Evolutionary conservation across 2,329 filamentous ascomycete species (phyloP).

Genomic region (Calonectria fujianensis): DNA sequence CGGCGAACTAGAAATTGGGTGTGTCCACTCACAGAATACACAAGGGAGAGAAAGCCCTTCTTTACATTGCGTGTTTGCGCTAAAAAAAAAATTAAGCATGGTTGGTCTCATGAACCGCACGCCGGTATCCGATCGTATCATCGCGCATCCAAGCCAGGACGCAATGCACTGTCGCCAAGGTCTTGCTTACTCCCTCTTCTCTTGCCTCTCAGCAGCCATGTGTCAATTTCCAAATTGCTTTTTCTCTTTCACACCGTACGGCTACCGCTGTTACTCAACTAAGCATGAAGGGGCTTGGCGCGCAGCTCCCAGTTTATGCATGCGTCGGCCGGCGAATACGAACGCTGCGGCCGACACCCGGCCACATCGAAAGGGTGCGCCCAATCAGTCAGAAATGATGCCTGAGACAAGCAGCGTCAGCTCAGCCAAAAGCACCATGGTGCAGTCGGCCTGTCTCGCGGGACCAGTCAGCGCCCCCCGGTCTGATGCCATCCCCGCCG

Average conservation of each 20-base stretch:
- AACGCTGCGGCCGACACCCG: neutral
- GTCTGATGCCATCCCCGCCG: neutral
- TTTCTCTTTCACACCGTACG: neutral
- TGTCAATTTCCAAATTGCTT: neutral
- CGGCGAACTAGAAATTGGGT: neutral
- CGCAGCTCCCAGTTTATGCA: neutral
- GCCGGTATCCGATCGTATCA: neutral
- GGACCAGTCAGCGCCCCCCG: neutral
- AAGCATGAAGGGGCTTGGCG: neutral
- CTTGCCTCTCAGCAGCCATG: neutral
- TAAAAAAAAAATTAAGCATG: slow-evolving; percentile 1
- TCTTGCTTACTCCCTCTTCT: neutral
- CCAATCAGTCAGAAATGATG: neutral
- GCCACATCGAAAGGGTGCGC: neutral
- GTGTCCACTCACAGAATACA: neutral
- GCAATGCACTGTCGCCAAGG: neutral
- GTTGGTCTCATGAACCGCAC: neutral
- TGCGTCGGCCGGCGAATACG: neutral
- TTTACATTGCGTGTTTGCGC: neutral
- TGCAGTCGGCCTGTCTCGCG: neutral
- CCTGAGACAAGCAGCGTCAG: neutral
- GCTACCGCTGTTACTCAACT: neutral
- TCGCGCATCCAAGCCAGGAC: neutral
- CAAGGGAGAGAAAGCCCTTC: neutral
- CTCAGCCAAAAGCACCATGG: neutral